These are phyloP conservation scores for Talaromyces islandicus DNA, from an alignment of 2,329 filamentous ascomycete genomes.

Conservation along the genomic window DNA sequence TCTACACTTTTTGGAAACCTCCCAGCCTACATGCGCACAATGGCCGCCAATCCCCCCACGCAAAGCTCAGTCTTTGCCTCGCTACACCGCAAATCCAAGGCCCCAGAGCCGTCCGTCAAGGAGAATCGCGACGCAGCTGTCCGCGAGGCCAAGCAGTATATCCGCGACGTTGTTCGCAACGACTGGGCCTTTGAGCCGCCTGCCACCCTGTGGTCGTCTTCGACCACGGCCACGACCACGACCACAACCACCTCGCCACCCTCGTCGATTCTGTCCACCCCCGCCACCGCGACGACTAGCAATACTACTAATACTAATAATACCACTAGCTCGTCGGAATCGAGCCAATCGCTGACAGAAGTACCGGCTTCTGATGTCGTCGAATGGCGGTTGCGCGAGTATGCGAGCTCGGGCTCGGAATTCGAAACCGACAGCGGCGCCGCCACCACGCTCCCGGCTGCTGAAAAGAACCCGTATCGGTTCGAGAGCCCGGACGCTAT, in stretches of 20 bases:
- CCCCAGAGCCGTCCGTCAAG: constrained; percentile 14
- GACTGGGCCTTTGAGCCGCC: constrained; percentile 35
- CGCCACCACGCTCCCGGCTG: constrained; percentile 14
- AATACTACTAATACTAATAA: not conserved
- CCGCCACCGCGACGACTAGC: constrained; percentile 13
- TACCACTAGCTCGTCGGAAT: not conserved
- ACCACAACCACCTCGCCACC: not conserved
- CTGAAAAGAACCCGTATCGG: constrained; percentile 20
- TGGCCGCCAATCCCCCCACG: constrained; percentile 8
- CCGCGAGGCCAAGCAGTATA: constrained; percentile 35
- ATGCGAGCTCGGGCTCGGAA: constrained; percentile 33
- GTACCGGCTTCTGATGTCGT: constrained; percentile 15
- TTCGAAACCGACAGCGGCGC: constrained; percentile 12
- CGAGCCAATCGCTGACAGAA: constrained; percentile 1
- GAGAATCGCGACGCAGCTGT: constrained; percentile 35
- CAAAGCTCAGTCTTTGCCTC: constrained; percentile 14
- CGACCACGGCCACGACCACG: not conserved
- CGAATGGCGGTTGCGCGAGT: constrained; percentile 33
- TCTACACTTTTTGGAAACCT: too few species aligned
- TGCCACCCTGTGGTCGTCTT: constrained; percentile 16
- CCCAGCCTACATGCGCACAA: not conserved
- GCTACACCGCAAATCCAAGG: constrained; percentile 16
- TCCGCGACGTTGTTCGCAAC: constrained; percentile 35
- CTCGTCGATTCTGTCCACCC: not conserved
- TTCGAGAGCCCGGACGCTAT: constrained; percentile 38